A percentile compares a stretch with the other conserved stretches of the same genome.
Conservation (phyloP, 1,284 basidiomycete species). For the Leccinum brunneo-olivaceum region DNA sequence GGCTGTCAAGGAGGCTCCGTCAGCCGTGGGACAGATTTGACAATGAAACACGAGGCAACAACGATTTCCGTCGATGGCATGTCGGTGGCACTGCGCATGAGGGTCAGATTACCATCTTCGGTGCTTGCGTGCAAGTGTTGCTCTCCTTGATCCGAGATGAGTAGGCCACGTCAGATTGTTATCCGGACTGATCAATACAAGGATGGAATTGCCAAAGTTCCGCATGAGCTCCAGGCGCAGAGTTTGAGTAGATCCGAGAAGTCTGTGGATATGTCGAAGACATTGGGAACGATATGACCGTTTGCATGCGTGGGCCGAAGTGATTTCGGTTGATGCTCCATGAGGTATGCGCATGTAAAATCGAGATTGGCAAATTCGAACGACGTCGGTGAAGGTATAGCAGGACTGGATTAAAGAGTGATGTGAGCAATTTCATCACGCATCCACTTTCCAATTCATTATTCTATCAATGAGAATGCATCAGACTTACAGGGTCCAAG, state of each 20-base stretch:
- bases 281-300: neutral
- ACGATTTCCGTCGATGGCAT: slow-evolving; percentile 6
- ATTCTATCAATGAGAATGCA: neutral
- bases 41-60: slow-evolving; percentile 27
- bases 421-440: neutral
- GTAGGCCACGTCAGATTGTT: no score
- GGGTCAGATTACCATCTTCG: slow-evolving; percentile 5
- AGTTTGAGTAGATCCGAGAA: neutral
- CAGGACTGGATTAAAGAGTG: neutral
- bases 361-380: neutral
- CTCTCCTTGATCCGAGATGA: slow-evolving; percentile 15
- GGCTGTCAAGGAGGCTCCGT: slow-evolving; percentile 4
- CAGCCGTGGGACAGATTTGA: slow-evolving; percentile 17
- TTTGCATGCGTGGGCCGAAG: slow-evolving; percentile 1
- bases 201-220: slow-evolving; percentile 2
- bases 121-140: slow-evolving; percentile 3
- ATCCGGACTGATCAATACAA: no score
- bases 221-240: neutral
- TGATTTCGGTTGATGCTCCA: slow-evolving; percentile 2
- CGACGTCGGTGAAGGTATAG: slow-evolving; percentile 1
- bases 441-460: neutral
- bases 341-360: slow-evolving; percentile 14
- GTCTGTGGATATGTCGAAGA: neutral
- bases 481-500: slow-evolving; percentile 1
- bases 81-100: slow-evolving; percentile 5